These are phyloP conservation scores for Darksidea phi DNA, from an alignment of 495 filamentous ascomycete genomes.

Conservation along the genomic window DNA sequence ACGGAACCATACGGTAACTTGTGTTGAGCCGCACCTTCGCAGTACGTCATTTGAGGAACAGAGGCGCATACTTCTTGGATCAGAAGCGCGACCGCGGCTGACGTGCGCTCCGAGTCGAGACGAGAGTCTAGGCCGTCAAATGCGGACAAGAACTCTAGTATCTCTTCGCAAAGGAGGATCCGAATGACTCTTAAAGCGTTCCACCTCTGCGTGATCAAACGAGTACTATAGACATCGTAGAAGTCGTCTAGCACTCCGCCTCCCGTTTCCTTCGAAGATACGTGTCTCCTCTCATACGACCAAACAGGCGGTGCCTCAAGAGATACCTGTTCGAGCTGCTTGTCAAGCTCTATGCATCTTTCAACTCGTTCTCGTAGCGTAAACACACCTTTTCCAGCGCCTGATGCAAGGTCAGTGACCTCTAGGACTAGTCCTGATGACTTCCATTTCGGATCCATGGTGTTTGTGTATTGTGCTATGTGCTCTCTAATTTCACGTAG, in stretches of 20 bases:
- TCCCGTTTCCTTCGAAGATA: constrained; percentile 9
- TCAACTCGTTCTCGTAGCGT: neutral
- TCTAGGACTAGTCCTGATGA: constrained; percentile 33
- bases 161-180: constrained; percentile 40
- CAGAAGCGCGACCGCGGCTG: constrained; percentile 29
- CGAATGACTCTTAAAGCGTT: constrained; percentile 38
- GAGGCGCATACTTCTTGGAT: constrained; percentile 40
- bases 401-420: constrained; percentile 30
- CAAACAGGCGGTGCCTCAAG: neutral
- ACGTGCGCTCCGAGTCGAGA: neutral
- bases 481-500: constrained; percentile 32
- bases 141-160: neutral
- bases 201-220: constrained; percentile 35
- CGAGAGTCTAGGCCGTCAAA: neutral
- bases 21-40: constrained; percentile 8
- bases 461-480: constrained; percentile 24
- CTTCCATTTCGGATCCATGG: constrained; percentile 26
- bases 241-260: constrained; percentile 20
- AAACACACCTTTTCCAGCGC: neutral
- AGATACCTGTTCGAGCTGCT: constrained; percentile 2
- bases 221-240: constrained; percentile 36
- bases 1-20: neutral
- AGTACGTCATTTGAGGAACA: constrained; percentile 36
- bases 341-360: constrained; percentile 7
- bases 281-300: constrained; percentile 5